Conservation (phyloP, 768 basidiomycete genomes). For the Termitomyces sp. region DNA sequence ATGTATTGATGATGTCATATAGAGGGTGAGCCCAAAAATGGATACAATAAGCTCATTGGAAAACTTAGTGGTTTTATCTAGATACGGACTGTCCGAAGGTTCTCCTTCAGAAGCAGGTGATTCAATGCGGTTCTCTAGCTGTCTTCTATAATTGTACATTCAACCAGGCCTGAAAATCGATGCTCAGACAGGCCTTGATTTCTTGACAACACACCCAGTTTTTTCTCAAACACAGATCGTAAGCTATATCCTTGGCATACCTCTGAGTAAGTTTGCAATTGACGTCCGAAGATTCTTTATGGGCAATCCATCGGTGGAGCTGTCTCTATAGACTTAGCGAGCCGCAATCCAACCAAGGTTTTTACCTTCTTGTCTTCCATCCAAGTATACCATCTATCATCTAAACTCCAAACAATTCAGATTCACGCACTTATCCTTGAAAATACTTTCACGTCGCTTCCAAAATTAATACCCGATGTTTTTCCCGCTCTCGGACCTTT, state of each 20-base stretch:
- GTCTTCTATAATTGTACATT: background rate
- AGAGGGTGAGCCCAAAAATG: slow-evolving; percentile 55
- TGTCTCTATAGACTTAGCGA: slow-evolving; percentile 83
- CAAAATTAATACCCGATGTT: slow-evolving; percentile 68
- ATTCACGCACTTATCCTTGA: slow-evolving; percentile 80
- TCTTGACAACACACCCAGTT: slow-evolving; percentile 54
- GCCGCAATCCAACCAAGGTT: slow-evolving; percentile 66
- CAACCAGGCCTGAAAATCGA: slow-evolving; percentile 72
- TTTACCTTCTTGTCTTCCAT: background rate
- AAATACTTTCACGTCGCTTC: slow-evolving; percentile 89
- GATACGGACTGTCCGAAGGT: slow-evolving; percentile 83
- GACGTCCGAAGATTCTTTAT: slow-evolving; percentile 54
- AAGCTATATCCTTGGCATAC: background rate
- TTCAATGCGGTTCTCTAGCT: background rate
- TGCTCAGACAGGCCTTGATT: slow-evolving; percentile 79
- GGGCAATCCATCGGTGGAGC: slow-evolving; percentile 92
- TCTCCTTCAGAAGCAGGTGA: slow-evolving; percentile 1
- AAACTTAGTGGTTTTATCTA: slow-evolving; percentile 20
- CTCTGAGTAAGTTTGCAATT: background rate
- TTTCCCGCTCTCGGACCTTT: slow-evolving; percentile 43
- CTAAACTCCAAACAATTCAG: slow-evolving; percentile 24
- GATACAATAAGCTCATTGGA: background rate
- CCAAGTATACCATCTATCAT: background rate
- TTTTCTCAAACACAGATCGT: slow-evolving; percentile 68
- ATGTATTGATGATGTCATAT: slow-evolving; percentile 93